These are phyloP conservation scores for Arachis hypogaea DNA, from an alignment of 306 rosid genomes.

Conservation along the genomic window DNA sequence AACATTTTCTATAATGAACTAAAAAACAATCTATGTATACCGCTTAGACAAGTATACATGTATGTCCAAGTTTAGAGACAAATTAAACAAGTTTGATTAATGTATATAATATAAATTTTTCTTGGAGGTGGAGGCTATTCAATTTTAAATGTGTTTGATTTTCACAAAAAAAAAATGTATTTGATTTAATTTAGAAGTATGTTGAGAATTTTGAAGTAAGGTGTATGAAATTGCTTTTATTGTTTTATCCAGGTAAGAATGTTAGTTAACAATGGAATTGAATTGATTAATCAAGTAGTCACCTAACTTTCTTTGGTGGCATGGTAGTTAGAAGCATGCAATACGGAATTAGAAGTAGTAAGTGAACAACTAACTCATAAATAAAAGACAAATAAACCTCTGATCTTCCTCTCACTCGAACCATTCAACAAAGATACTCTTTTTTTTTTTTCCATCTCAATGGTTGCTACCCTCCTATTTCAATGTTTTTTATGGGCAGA, in stretches of 20 bases:
- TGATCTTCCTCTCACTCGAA: neutral
- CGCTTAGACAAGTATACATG: too few species aligned
- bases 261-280: neutral
- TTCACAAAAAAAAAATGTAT: neutral
- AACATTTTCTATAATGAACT: conserved; percentile 8
- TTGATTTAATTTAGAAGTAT: neutral
- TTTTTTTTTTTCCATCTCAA: neutral
- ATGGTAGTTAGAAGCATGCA: conserved; percentile 49
- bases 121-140: too few species aligned
- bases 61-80: neutral
- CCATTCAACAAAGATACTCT: neutral
- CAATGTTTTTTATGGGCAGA: conserved; percentile 47
- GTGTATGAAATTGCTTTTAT: neutral
- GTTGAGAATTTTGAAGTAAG: neutral
- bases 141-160: too few species aligned
- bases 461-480: neutral
- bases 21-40: too few species aligned
- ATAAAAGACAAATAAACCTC: too few species aligned
- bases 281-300: neutral
- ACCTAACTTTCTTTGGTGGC: conserved; percentile 53
- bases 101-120: neutral
- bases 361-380: neutral
- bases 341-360: neutral
- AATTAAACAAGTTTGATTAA: neutral
- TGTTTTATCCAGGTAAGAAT: too few species aligned